phyloP scores from a whole-genome alignment of 2,329 filamentous ascomycete genomes.

The Erysiphe pulchra region DNA sequence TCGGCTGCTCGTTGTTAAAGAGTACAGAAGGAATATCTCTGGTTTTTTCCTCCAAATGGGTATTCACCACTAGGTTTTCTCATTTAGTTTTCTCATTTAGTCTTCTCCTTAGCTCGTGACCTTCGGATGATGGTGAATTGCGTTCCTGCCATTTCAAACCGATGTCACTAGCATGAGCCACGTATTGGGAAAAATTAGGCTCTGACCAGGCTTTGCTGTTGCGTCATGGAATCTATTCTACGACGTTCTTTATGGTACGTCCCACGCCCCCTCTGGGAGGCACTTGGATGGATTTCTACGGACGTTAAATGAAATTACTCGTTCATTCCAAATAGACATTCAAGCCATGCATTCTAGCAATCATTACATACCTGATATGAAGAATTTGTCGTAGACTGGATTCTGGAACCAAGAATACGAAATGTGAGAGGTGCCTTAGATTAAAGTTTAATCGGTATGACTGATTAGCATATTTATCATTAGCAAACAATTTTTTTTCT shows the following conservation, averaged over 20 bases:
- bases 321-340: too few relatives aligned
- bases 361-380: too few relatives aligned
- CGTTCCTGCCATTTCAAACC: not conserved
- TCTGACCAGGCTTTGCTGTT: not conserved
- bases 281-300: not conserved
- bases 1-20: not conserved
- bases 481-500: too few relatives aligned
- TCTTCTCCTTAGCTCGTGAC: not conserved
- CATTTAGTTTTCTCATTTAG: not conserved
- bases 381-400: too few relatives aligned
- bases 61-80: too few relatives aligned
- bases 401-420: too few relatives aligned
- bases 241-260: not conserved
- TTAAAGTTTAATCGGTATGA: too few relatives aligned
- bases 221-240: not conserved
- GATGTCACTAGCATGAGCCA: not conserved
- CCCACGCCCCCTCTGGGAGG: not conserved
- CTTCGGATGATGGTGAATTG: not conserved
- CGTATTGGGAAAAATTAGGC: too few relatives aligned
- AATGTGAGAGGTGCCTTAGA: too few relatives aligned
- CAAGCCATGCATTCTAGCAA: too few relatives aligned
- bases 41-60: not conserved
- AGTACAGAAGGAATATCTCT: too few relatives aligned
- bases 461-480: too few relatives aligned
- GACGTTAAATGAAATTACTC: not conserved